Evolutionary conservation across 371 early-diverging fungal genomes (phyloP).

Genomic region (Coelomomyces lativittatus): DNA sequence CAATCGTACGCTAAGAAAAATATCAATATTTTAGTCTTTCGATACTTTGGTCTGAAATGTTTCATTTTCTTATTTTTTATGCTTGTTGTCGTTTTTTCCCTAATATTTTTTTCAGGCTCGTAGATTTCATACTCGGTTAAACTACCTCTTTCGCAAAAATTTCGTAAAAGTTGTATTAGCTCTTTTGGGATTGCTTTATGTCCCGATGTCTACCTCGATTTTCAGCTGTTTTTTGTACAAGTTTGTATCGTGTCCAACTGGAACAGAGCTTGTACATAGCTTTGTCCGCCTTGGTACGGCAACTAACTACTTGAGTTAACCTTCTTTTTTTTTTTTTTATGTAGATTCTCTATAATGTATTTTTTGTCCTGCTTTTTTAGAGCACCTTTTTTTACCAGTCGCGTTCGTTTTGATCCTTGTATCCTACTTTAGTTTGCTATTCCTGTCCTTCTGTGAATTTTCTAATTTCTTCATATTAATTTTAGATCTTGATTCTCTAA

Average conservation of each 20-base stretch:
- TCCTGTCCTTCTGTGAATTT: no score
- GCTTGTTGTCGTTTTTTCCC: no score
- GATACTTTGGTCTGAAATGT: no score
- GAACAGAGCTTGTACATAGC: not conserved
- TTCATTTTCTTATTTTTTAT: no score
- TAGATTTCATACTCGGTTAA: not conserved
- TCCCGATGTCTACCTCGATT: conserved; percentile 2
- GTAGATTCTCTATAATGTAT: no score
- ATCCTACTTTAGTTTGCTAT: no score
- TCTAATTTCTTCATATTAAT: no score
- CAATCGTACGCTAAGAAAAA: not conserved
- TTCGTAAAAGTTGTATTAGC: not conserved
- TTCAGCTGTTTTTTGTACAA: not conserved
- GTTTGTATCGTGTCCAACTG: not conserved
- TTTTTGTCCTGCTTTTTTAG: no score
- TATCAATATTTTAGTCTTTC: not conserved
- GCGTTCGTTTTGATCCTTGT: no score
- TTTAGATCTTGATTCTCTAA: not conserved
- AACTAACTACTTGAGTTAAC: not conserved
- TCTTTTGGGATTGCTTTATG: not conserved
- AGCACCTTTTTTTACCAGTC: no score
- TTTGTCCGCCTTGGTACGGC: not conserved
- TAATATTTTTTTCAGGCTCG: not conserved
- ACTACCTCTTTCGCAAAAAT: conserved; percentile 1
- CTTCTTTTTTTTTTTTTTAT: no score